phyloP scores from a whole-genome alignment of 2,329 filamentous ascomycete genomes.

The Stagonosporopsis rhizophila region DNA sequence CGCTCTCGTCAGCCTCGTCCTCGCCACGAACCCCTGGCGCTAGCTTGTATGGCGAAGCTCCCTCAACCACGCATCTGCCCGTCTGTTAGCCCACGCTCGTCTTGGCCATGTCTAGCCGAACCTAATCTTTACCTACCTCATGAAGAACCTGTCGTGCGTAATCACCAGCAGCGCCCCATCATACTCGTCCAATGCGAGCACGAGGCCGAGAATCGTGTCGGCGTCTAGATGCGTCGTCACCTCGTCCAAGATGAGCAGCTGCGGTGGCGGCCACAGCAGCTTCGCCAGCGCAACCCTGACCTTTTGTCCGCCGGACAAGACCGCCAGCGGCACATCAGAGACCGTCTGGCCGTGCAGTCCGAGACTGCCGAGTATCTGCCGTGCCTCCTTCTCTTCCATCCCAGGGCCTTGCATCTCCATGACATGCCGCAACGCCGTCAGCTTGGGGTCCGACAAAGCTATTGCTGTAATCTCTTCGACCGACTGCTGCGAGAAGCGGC shows the following conservation, averaged over 20 bases:
- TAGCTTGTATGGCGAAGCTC: conserved; percentile 53
- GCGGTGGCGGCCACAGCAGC: conserved; percentile 72
- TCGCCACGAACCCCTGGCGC: conserved; percentile 49
- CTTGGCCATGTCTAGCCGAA: background rate
- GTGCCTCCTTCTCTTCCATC: conserved; percentile 71
- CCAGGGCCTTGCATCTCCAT: conserved; percentile 57
- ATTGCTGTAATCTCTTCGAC: conserved; percentile 71
- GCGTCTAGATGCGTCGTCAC: conserved; percentile 87
- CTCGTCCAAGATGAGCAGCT: conserved; percentile 79
- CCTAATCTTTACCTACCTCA: conserved; percentile 58
- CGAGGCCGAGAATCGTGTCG: conserved; percentile 76
- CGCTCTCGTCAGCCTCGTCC: conserved; percentile 51
- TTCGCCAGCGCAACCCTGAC: conserved; percentile 70
- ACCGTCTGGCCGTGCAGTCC: conserved; percentile 74
- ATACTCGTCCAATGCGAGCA: conserved; percentile 70
- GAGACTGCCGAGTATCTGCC: conserved; percentile 71
- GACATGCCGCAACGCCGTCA: conserved; percentile 72
- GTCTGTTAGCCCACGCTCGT: conserved; percentile 10
- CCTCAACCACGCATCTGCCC: conserved; percentile 71
- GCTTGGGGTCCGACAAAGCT: conserved; percentile 57
- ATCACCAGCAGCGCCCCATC: conserved; percentile 78
- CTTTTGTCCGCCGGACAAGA: conserved; percentile 79
- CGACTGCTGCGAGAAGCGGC: conserved; percentile 82
- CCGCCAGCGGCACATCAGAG: conserved; percentile 74
- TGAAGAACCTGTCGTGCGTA: conserved; percentile 83